phyloP scores from a whole-genome alignment of 192 early-diverging fungal species.

The Gigaspora rosea region DNA sequence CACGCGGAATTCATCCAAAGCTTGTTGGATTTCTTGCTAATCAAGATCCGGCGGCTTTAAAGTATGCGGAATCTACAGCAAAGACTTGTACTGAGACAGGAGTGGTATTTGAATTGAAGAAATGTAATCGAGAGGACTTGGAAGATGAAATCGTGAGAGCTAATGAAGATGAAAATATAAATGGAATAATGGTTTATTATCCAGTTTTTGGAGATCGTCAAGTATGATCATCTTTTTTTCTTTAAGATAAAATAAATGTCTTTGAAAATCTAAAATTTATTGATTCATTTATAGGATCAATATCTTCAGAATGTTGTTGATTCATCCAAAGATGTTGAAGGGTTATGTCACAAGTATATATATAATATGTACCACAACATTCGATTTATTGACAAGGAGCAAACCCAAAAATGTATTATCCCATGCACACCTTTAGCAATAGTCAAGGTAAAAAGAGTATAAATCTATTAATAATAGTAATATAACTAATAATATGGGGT shows the following conservation, averaged over 20 bases:
- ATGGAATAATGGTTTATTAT: conserved; percentile 99
- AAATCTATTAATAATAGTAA: neutral
- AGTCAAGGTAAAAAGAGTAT: conserved; percentile 70
- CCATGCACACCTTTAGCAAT: conserved; percentile 98
- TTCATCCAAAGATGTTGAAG: conserved; percentile 93
- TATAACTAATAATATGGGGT: neutral
- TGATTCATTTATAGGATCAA: conserved; percentile 62
- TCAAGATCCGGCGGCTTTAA: conserved; percentile 86
- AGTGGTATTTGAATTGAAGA: conserved; percentile 87
- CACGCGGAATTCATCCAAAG: conserved; percentile 62
- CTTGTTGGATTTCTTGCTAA: conserved; percentile 97
- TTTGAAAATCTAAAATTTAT: neutral
- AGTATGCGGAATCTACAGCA: conserved; percentile 95
- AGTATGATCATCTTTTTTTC: conserved; percentile 41
- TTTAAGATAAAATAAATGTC: neutral
- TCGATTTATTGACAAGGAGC: conserved; percentile 78
- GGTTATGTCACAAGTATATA: conserved; percentile 90
- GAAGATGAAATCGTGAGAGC: conserved; percentile 85
- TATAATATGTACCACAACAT: conserved; percentile 98
- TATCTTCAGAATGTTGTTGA: conserved; percentile 92
- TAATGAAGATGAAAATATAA: conserved; percentile 80
- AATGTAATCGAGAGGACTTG: conserved; percentile 78
- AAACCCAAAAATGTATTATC: conserved; percentile 92
- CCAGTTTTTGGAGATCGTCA: conserved; percentile 94
- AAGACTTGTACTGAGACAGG: conserved; percentile 92